Percentiles rank a stretch among this genome's conserved stretches.
Evolutionary conservation across 2,329 filamentous ascomycete species (phyloP).

Genomic region (Penicillium digitatum): DNA sequence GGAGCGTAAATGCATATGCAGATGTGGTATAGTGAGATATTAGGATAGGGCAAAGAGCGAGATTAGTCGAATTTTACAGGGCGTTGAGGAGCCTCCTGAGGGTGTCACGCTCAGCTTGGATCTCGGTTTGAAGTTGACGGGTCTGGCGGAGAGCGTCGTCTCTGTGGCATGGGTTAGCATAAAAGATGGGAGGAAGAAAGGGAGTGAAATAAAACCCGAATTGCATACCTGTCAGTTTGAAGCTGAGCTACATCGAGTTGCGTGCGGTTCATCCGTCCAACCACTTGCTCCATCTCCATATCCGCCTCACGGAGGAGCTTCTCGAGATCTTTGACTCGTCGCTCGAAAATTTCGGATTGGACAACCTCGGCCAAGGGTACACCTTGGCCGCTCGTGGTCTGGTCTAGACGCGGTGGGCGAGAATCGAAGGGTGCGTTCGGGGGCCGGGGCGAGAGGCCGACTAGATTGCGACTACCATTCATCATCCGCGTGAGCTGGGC

Average conservation of each 20-base stretch:
- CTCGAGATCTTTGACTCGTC: slow-evolving; percentile 79
- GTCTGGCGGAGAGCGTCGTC: slow-evolving; percentile 72
- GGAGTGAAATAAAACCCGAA: neutral
- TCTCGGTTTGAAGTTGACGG: slow-evolving; percentile 62
- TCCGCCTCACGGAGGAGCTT: slow-evolving; percentile 72
- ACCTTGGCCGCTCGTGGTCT: slow-evolving; percentile 59
- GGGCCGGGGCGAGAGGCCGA: slow-evolving; percentile 53
- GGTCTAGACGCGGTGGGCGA: slow-evolving; percentile 58
- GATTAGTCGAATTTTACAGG: slow-evolving; percentile 2
- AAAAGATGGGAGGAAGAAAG: slow-evolving; percentile 4
- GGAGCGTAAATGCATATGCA: slow-evolving; percentile 22
- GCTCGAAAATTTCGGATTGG: slow-evolving; percentile 70
- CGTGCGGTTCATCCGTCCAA: slow-evolving; percentile 73
- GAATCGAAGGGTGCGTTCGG: slow-evolving; percentile 58
- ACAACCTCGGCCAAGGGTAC: slow-evolving; percentile 63
- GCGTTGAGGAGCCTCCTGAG: slow-evolving; percentile 49
- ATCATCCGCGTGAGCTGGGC: slow-evolving; percentile 72
- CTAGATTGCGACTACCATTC: slow-evolving; percentile 45
- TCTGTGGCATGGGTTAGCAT: slow-evolving; percentile 38
- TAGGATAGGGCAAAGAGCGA: slow-evolving; percentile 1
- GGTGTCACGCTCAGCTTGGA: slow-evolving; percentile 61
- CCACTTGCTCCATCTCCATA: slow-evolving; percentile 77
- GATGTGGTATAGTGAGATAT: slow-evolving; percentile 20
- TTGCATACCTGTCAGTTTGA: slow-evolving; percentile 51
- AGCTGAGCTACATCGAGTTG: slow-evolving; percentile 80